Percentiles rank a stretch among this genome's conserved stretches.
These are phyloP conservation scores for Apiotrichum akiyoshidainum DNA, from an alignment of 1,284 basidiomycete species.

Conservation along the genomic window DNA sequence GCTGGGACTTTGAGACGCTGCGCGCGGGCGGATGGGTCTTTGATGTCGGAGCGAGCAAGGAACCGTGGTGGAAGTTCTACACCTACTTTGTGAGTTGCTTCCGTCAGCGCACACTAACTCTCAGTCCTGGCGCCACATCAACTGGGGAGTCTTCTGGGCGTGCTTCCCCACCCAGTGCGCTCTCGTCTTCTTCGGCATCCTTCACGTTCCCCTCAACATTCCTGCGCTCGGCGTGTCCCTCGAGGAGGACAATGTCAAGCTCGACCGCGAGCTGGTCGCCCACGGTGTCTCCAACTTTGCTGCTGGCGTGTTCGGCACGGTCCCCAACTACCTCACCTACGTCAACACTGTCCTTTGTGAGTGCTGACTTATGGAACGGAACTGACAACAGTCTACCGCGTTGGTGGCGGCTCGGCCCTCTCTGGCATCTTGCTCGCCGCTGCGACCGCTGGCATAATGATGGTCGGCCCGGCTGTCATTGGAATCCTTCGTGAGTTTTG, in stretches of 20 bases:
- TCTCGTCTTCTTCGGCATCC: constrained; percentile 57
- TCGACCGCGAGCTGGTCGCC: constrained; percentile 85
- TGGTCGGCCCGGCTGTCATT: constrained; percentile 69
- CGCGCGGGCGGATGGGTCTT: constrained; percentile 82
- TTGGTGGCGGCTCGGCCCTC: constrained; percentile 80
- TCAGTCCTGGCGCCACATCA: constrained; percentile 60
- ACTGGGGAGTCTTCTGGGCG: constrained; percentile 64
- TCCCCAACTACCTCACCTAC: constrained; percentile 58
- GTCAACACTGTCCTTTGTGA: constrained; percentile 82
- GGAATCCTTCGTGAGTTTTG: constrained; percentile 75
- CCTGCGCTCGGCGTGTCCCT: constrained; percentile 93
- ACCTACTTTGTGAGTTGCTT: constrained; percentile 62
- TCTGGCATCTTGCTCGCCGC: constrained; percentile 81
- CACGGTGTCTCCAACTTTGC: constrained; percentile 90
- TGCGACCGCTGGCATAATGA: constrained; percentile 68
- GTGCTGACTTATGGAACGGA: not conserved
- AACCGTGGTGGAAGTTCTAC: constrained; percentile 80
- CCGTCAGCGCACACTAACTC: not conserved
- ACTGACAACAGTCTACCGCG: constrained; percentile 68
- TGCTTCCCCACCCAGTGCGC: constrained; percentile 62
- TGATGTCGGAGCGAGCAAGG: constrained; percentile 62
- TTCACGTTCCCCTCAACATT: constrained; percentile 91
- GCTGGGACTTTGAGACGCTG: constrained; percentile 62
- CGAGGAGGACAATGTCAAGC: constrained; percentile 81
- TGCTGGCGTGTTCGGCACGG: constrained; percentile 75